These are phyloP conservation scores for Penicillium sp. DNA, from an alignment of 2,329 filamentous ascomycete genomes.

Conservation along the genomic window DNA sequence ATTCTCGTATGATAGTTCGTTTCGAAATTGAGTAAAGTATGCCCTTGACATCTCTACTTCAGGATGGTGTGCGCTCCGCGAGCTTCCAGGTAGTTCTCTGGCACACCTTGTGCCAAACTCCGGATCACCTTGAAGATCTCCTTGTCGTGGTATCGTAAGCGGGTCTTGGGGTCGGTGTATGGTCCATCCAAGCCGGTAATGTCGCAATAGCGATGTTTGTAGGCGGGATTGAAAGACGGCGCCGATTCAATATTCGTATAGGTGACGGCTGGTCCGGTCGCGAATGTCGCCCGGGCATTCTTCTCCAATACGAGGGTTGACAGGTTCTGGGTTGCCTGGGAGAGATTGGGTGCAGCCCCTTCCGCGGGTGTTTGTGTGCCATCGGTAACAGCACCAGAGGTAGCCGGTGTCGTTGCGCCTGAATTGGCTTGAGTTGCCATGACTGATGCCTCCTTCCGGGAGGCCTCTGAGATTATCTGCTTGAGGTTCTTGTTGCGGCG, in stretches of 20 bases:
- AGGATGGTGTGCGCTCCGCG: conserved; percentile 89
- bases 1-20: background rate
- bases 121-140: conserved; percentile 86
- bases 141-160: conserved; percentile 85
- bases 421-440: conserved; percentile 79
- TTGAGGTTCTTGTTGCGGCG: conserved; percentile 99
- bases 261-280: conserved; percentile 67
- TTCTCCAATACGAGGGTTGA: conserved; percentile 87
- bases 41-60: conserved; percentile 54
- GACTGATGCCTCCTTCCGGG: conserved; percentile 83
- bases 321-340: conserved; percentile 81
- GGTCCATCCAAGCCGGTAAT: conserved; percentile 87
- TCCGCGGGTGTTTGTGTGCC: conserved; percentile 47
- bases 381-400: conserved; percentile 37
- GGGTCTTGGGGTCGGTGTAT: conserved; percentile 92
- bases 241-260: conserved; percentile 97
- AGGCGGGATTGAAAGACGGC: conserved; percentile 72
- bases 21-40: conserved; percentile 1
- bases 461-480: conserved; percentile 85
- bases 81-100: conserved; percentile 84
- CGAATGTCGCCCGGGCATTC: conserved; percentile 51
- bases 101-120: conserved; percentile 71
- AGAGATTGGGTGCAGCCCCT: conserved; percentile 60
- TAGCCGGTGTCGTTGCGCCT: conserved; percentile 66
- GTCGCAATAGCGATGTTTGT: conserved; percentile 89